Percentiles rank a stretch among this genome's conserved stretches.
Conservation (phyloP, 1,284 basidiomycete genomes). For the Apiotrichum akiyoshidainum region DNA sequence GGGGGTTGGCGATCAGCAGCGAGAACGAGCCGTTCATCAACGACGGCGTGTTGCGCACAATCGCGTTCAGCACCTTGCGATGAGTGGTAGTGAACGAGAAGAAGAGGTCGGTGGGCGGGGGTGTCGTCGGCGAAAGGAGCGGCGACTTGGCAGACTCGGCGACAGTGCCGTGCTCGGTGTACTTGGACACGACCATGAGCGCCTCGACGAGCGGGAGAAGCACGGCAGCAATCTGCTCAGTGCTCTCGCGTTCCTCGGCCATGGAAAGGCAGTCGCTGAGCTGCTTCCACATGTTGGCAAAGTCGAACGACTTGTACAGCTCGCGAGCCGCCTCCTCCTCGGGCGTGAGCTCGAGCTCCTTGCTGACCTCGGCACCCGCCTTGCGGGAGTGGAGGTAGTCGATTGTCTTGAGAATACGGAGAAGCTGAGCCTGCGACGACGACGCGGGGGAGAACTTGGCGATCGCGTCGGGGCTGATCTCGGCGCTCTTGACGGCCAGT, state of each 20-base stretch:
- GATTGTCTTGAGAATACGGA: slow-evolving; percentile 89
- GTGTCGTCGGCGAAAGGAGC: slow-evolving; percentile 53
- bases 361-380: slow-evolving; percentile 29
- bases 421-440: slow-evolving; percentile 85
- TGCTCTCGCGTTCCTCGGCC: slow-evolving; percentile 73
- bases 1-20: slow-evolving; percentile 89
- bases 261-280: slow-evolving; percentile 78
- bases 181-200: slow-evolving; percentile 97
- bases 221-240: slow-evolving; percentile 83
- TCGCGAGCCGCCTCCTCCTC: slow-evolving; percentile 69
- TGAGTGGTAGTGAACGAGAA: slow-evolving; percentile 92
- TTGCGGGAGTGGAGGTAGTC: slow-evolving; percentile 84
- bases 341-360: slow-evolving; percentile 44
- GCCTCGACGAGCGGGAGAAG: slow-evolving; percentile 88
- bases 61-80: slow-evolving; percentile 89
- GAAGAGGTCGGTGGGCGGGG: slow-evolving; percentile 78
- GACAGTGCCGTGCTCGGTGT: slow-evolving; percentile 45
- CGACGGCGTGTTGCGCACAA: slow-evolving; percentile 97
- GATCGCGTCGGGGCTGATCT: slow-evolving; percentile 58
- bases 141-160: slow-evolving; percentile 52
- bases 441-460: slow-evolving; percentile 87
- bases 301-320: slow-evolving; percentile 84
- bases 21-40: slow-evolving; percentile 98
- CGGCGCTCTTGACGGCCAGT: slow-evolving; percentile 59
- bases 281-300: slow-evolving; percentile 77